phyloP scores from a whole-genome alignment of 306 rosid genomes.

The Rosa chinensis region DNA sequence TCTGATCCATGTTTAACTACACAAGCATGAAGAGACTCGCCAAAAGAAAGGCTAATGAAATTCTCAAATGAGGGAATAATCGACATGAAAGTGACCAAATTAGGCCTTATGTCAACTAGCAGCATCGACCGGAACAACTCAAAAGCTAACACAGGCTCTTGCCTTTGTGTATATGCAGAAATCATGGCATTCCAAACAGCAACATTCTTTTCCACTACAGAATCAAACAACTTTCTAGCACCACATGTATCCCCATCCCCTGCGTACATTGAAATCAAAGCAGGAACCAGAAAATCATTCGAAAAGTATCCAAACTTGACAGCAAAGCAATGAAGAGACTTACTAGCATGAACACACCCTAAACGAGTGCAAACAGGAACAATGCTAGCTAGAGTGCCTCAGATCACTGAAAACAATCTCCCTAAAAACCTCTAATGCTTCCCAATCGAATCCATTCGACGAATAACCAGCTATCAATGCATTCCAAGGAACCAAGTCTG shows the following conservation, averaged over 20 bases:
- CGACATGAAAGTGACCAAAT: too few species aligned
- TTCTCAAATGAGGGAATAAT: too few species aligned
- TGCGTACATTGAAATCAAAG: conserved; percentile 36
- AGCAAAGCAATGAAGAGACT: conserved; percentile 34
- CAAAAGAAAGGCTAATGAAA: too few species aligned
- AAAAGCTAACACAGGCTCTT: too few species aligned
- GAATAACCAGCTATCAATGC: conserved; percentile 37
- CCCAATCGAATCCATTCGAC: conserved; percentile 31
- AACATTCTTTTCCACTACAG: conserved; percentile 14
- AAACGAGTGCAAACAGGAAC: conserved; percentile 40
- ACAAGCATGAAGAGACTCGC: too few species aligned
- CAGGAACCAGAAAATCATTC: conserved; percentile 28
- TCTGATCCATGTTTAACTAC: too few species aligned
- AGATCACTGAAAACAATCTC: conserved; percentile 20
- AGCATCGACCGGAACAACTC: too few species aligned
- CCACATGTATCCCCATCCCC: conserved; percentile 16
- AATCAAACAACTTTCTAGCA: conserved; percentile 36
- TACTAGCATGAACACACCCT: conserved; percentile 26
- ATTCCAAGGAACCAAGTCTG: conserved; percentile 39
- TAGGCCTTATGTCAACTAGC: too few species aligned
- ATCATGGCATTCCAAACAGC: too few species aligned
- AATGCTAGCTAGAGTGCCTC: conserved; percentile 40
- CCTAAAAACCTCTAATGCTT: conserved; percentile 25
- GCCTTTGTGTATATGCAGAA: conserved; percentile 32
- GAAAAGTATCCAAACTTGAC: conserved; percentile 30